These are phyloP conservation scores for Xylariaceae sp. DNA, from an alignment of 2,329 filamentous ascomycete species.

Conservation along the genomic window DNA sequence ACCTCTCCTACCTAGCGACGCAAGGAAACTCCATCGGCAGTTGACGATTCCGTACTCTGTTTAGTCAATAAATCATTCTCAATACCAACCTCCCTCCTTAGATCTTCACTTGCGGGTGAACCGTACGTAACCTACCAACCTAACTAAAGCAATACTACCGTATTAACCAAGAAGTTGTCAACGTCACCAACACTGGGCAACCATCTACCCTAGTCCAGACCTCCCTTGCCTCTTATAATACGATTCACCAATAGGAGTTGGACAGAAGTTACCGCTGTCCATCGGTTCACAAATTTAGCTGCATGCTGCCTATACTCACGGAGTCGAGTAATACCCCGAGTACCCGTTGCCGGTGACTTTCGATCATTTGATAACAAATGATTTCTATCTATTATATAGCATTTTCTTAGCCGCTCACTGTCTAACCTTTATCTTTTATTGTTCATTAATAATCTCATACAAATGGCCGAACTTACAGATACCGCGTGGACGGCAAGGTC, in stretches of 20 bases:
- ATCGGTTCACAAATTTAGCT: background rate
- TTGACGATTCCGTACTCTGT: too few relatives aligned
- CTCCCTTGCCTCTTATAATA: background rate
- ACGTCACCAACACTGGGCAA: too few relatives aligned
- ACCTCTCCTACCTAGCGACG: too few relatives aligned
- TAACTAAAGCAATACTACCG: too few relatives aligned
- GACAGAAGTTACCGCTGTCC: background rate
- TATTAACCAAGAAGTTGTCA: too few relatives aligned
- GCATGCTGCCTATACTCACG: background rate
- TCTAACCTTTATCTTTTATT: background rate
- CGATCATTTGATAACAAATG: background rate
- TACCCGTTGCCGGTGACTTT: background rate
- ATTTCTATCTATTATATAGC: background rate
- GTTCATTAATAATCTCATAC: background rate
- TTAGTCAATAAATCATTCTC: too few relatives aligned
- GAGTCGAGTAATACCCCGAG: constrained; percentile 9
- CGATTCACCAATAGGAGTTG: background rate
- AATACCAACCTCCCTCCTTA: too few relatives aligned
- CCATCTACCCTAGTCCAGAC: too few relatives aligned
- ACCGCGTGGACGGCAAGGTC: constrained; percentile 22
- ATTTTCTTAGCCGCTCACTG: background rate
- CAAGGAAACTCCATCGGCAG: too few relatives aligned
- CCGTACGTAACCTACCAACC: too few relatives aligned
- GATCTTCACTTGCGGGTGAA: too few relatives aligned
- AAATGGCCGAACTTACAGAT: constrained; percentile 10